Conservation (phyloP, 768 basidiomycete genomes). For the Termitomyces sp. region DNA sequence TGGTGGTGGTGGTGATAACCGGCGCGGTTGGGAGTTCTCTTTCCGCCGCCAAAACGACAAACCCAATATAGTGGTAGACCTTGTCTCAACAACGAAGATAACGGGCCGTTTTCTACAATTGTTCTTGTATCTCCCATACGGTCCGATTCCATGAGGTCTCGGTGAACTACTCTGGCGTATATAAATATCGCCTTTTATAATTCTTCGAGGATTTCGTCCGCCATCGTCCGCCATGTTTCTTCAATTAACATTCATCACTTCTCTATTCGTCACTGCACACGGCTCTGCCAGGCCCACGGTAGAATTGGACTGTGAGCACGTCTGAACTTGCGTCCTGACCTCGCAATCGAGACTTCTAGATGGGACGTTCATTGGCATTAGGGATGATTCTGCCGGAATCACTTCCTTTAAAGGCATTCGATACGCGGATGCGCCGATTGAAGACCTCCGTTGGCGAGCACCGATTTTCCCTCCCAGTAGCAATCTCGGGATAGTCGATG, state of each 20-base stretch:
- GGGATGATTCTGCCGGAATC: slow-evolving; percentile 25
- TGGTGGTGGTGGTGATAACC: no score
- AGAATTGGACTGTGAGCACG: not conserved
- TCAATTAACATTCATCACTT: not conserved
- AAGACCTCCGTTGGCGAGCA: slow-evolving; percentile 34
- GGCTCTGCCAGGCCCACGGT: not conserved
- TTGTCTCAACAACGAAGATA: not conserved
- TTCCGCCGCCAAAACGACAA: not conserved
- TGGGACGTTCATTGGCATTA: slow-evolving; percentile 30
- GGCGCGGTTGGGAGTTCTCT: no score
- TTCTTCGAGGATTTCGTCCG: not conserved
- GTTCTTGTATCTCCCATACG: not conserved
- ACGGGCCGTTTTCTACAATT: not conserved
- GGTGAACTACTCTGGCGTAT: not conserved
- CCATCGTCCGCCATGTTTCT: not conserved
- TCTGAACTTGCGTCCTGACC: not conserved
- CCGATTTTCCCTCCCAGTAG: slow-evolving; percentile 32
- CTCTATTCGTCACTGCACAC: not conserved
- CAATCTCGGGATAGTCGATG: slow-evolving; percentile 31
- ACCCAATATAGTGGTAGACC: no score
- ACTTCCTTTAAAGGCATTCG: slow-evolving; percentile 36
- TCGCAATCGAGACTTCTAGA: not conserved
- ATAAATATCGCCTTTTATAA: not conserved
- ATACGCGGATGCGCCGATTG: slow-evolving; percentile 38
- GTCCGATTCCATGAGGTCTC: not conserved